A percentile compares a stretch with the other conserved stretches of the same genome.
Evolutionary conservation across 768 basidiomycete species (phyloP).

Genomic region (Suillus luteus): DNA sequence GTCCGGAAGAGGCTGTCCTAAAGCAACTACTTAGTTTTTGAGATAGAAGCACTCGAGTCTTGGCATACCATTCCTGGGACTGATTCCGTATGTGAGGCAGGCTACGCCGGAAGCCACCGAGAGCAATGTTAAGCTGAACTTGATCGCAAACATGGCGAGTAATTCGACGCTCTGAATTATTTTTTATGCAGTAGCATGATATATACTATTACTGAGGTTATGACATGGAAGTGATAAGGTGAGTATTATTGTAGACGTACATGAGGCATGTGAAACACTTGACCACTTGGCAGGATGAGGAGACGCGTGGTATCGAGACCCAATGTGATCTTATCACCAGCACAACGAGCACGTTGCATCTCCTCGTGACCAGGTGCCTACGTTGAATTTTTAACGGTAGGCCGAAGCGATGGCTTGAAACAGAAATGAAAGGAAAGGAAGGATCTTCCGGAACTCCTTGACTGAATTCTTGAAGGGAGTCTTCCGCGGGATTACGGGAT

Average conservation of each 20-base stretch:
- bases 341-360: not conserved
- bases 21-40: not conserved
- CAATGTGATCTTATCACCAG: conserved; percentile 5
- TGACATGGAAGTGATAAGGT: not conserved
- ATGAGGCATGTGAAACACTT: conserved; percentile 4
- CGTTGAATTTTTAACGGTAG: not conserved
- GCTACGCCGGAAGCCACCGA: not conserved
- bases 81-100: not conserved
- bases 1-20: conserved; percentile 9
- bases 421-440: not conserved
- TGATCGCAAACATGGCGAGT: not conserved
- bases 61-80: conserved; percentile 8
- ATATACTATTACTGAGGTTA: not conserved
- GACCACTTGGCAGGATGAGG: not conserved
- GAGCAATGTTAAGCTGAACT: not conserved
- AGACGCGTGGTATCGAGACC: not conserved
- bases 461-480: not conserved
- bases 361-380: conserved; percentile 5
- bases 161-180: not conserved
- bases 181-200: not conserved
- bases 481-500: not conserved
- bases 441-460: not conserved
- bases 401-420: not conserved
- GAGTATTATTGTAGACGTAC: conserved; percentile 6
- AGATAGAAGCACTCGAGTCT: not conserved